Conservation (phyloP, 352 stramenopile species). For the Pythium utonaiense region DNA sequence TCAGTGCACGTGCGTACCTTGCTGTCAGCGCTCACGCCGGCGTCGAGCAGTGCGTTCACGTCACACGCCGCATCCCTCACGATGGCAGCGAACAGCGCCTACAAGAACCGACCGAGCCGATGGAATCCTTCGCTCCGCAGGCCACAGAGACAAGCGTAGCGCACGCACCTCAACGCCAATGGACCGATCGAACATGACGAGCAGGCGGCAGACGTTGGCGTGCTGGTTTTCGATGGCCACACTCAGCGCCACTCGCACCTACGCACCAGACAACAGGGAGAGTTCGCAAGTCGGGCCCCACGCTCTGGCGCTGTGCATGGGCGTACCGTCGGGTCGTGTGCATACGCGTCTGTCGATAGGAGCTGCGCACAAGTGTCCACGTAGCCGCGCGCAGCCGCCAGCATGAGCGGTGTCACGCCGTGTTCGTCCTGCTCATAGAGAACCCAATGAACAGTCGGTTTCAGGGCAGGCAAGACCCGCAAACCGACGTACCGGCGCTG, state of each 20-base stretch:
- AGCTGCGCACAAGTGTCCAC: slow-evolving; percentile 6
- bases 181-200: slow-evolving; percentile 4
- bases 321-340: neutral
- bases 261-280: neutral
- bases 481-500: neutral
- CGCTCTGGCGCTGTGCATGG: no score
- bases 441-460: neutral
- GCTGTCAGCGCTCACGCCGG: slow-evolving; percentile 7
- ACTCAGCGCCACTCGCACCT: neutral
- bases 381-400: slow-evolving; percentile 8
- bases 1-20: neutral
- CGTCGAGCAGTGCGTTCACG: slow-evolving; percentile 1
- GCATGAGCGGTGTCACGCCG: slow-evolving; percentile 9
- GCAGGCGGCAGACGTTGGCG: slow-evolving; percentile 5
- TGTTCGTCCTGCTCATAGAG: slow-evolving; percentile 1
- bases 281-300: no score
- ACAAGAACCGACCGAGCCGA: no score
- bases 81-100: slow-evolving; percentile 9
- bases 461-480: no score
- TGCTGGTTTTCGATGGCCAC: slow-evolving; percentile 7
- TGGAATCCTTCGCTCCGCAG: no score
- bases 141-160: neutral
- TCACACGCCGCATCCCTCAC: neutral
- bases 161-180: neutral
- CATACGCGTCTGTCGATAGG: neutral